phyloP scores from a whole-genome alignment of 2,329 filamentous ascomycete species.

The Grosmannia huntii region DNA sequence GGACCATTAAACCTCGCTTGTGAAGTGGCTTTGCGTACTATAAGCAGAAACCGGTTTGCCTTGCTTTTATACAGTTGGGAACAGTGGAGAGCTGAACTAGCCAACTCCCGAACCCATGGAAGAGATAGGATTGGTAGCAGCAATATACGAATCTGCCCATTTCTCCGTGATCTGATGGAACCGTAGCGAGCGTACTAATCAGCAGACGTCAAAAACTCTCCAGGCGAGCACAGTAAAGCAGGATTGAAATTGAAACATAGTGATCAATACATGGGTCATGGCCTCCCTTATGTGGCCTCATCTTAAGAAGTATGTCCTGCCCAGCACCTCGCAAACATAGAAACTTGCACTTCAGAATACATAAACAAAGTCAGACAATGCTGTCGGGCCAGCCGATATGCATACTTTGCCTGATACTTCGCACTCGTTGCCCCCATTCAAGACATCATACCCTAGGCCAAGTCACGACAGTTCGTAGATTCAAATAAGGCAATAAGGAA shows the following conservation, averaged over 20 bases:
- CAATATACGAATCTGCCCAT: background rate
- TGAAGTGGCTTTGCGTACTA: background rate
- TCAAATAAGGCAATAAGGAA: background rate
- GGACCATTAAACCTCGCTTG: background rate
- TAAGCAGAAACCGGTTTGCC: background rate
- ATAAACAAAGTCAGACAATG: background rate
- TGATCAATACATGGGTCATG: background rate
- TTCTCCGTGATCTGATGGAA: background rate
- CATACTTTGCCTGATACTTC: background rate
- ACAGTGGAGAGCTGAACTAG: background rate
- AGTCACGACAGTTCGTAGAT: background rate
- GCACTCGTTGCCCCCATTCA: background rate
- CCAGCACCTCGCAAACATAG: background rate
- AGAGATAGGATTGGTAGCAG: background rate
- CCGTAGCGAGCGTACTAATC: background rate
- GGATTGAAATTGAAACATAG: background rate
- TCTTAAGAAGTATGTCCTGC: background rate
- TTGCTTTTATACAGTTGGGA: background rate
- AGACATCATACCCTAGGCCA: background rate
- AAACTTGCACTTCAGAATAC: background rate
- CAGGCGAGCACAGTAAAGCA: background rate
- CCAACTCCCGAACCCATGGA: background rate
- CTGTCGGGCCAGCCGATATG: conserved; percentile 7
- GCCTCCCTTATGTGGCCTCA: background rate
- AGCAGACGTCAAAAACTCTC: too few relatives aligned